phyloP scores from a whole-genome alignment of 768 basidiomycete species.

The Panaeolus papilionaceus region DNA sequence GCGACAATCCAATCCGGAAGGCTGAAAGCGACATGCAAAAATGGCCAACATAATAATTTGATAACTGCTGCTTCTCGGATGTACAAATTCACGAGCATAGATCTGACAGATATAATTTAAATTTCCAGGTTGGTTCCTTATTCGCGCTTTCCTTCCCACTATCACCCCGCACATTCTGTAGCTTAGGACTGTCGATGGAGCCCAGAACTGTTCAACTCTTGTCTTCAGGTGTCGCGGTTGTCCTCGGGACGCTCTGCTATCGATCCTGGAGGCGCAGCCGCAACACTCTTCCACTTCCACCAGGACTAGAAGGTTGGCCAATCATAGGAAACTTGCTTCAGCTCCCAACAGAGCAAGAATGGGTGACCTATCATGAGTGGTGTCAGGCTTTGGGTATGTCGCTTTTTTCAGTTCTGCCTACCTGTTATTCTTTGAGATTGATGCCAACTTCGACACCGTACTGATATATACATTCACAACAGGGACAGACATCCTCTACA shows the following conservation, averaged over 20 bases:
- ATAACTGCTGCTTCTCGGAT: no score
- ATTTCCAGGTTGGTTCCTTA: no score
- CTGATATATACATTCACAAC: background rate
- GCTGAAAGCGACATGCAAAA: no score
- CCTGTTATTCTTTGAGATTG: no score
- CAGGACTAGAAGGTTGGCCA: slow-evolving; percentile 35
- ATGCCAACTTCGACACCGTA: no score
- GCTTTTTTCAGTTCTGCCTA: background rate
- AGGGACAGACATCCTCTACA: background rate
- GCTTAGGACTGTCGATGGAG: no score
- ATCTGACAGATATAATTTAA: no score
- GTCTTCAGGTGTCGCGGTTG: background rate
- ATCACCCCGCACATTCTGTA: no score
- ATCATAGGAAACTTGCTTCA: slow-evolving; percentile 35
- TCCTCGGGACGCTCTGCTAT: background rate
- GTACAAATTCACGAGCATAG: no score
- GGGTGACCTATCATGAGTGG: slow-evolving; percentile 19
- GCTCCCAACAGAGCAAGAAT: slow-evolving; percentile 26
- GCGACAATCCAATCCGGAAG: no score
- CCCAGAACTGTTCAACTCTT: background rate
- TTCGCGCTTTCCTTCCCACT: no score
- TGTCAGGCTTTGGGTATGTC: slow-evolving; percentile 10
- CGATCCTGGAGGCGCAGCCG: background rate
- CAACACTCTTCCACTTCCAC: slow-evolving; percentile 21
- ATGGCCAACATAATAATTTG: no score